Base-by-base conservation (phyloP, 352 stramenopile genomes). In the Phytophthora fragariae region DNA sequence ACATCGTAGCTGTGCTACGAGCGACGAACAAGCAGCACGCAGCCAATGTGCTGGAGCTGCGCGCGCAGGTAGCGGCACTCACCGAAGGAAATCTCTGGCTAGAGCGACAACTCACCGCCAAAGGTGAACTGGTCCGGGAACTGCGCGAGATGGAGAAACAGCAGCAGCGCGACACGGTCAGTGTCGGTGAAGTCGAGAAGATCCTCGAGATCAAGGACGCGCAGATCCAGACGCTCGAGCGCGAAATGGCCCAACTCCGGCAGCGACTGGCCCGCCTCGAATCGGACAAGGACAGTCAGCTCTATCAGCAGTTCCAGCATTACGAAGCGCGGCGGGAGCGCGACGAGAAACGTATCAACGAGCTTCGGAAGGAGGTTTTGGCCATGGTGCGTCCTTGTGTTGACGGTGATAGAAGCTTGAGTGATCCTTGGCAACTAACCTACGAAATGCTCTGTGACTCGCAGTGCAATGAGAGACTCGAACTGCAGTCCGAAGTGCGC, bases 21-120 rank as follows among this genome's bases (percentile, higher is more conserved):
- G 82, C 83, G 19, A 90, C 82, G 63, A 92, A 92, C 75, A 88
- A 89, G 57, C 83, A 92, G 66, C 83, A 91, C 59, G 83, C 83
- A 1, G 80, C 61, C 19, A 91, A 91, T 31, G 83, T 92, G 6
- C 72, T 91, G 8, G 85, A 92, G 70, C 70, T 92, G 60, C 79
- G 83, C 37, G 82, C 82, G 1, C 85, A 92, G 31, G 85, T 91
- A 17, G 83, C 81, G 14, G 83, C 81, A 5, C 76, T 92, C 10
- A 86, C 75, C 1, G 85, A 91, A 41, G 83, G 78, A 50, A 90
- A 90, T 31, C 70, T 81, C 33, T 91, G 80, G 76, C 68, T 92
- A 39, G 81, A 92, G 70, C 84, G 83, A 54, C 82, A 91, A 49
- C 65, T 92, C 17, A 82, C 75, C 12, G 70, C 80, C 57, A 92